Conservation (phyloP, 129 eudicot genomes). For the Deinandra increscens region DNA sequence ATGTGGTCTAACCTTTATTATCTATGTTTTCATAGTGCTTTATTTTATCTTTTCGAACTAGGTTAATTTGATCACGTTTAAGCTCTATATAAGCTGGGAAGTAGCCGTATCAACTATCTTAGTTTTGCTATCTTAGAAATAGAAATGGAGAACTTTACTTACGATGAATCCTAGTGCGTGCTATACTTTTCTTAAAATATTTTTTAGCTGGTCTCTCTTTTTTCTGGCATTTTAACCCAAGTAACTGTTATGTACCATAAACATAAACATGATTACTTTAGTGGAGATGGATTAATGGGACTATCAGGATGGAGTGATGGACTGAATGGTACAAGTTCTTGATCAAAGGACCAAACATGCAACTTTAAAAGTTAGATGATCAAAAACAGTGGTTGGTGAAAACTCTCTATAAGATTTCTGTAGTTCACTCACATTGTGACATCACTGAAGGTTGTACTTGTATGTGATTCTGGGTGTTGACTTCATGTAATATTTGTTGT, state of each 20-base stretch:
- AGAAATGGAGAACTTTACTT: neutral
- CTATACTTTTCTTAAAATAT: neutral
- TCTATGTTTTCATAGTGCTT: no score
- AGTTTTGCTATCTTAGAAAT: neutral
- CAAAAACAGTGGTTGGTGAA: neutral
- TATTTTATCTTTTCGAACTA: neutral
- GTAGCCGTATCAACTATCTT: neutral
- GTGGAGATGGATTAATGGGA: neutral
- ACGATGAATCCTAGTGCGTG: neutral
- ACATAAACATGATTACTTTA: neutral
- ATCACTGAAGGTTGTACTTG: neutral
- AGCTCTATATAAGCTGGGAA: neutral
- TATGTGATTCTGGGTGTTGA: neutral
- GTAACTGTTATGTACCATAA: neutral
- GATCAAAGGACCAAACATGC: neutral
- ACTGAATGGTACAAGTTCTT: constrained; percentile 8
- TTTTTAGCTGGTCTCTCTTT: neutral
- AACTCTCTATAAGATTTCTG: neutral
- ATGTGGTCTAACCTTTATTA: neutral
- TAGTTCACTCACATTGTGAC: neutral
- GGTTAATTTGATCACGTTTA: neutral
- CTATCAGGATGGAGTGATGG: neutral
- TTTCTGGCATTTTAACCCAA: neutral
- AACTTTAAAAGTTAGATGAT: neutral
- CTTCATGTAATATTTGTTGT: neutral